Percentiles rank a stretch among this genome's conserved stretches.
phyloP scores from a whole-genome alignment of 23 red algal species.

The Agarophyton chilense region DNA sequence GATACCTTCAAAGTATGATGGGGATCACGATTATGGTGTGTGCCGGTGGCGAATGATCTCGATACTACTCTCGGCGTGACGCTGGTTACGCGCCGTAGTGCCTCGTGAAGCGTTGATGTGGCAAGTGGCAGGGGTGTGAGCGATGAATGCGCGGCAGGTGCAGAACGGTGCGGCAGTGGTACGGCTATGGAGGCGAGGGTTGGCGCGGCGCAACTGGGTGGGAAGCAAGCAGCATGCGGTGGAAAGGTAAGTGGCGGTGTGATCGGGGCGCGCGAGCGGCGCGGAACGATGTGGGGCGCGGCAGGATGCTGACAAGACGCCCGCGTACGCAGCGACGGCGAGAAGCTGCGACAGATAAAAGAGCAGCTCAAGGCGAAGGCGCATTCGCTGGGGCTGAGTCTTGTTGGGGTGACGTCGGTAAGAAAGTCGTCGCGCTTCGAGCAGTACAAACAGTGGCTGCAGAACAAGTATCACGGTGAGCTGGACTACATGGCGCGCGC shows the following conservation, averaged over 20 bases:
- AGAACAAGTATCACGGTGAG: conserved; percentile 78
- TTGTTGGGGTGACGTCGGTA: conserved; percentile 27
- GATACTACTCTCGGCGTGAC: too few relatives aligned
- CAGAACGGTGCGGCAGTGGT: not conserved
- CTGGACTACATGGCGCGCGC: conserved; percentile 91
- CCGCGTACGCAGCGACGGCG: not conserved
- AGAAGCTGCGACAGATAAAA: conserved; percentile 35
- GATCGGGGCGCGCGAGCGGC: not conserved
- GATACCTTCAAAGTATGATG: too few relatives aligned
- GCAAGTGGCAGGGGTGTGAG: not conserved
- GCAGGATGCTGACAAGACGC: too few relatives aligned
- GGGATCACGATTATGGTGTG: too few relatives aligned
- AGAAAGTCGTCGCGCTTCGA: conserved; percentile 26
- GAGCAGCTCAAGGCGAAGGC: conserved; percentile 37
- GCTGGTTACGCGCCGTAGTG: too few relatives aligned
- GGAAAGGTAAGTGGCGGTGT: not conserved
- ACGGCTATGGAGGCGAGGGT: not conserved
- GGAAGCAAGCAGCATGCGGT: not conserved
- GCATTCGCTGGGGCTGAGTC: conserved; percentile 15
- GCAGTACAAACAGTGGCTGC: conserved; percentile 59
- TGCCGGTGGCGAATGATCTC: too few relatives aligned
- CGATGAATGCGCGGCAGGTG: not conserved
- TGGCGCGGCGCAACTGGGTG: conserved; percentile 16
- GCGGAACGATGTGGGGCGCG: too few relatives aligned
- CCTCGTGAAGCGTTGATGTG: too few relatives aligned